Conservation (phyloP, 352 stramenopile genomes). For the Phytophthora hybrid region DNA sequence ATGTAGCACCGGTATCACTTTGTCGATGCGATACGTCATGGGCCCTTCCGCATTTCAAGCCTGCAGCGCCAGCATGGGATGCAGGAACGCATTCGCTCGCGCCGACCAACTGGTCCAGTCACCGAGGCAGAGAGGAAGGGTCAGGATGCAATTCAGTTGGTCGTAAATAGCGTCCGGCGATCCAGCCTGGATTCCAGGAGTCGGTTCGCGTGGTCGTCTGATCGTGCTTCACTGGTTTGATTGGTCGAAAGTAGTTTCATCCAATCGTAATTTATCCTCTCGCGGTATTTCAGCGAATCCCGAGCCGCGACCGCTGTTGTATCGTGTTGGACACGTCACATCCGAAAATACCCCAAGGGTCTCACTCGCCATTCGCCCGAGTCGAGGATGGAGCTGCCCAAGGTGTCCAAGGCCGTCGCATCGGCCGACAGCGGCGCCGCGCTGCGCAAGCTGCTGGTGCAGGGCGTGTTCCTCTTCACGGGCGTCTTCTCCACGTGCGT, state of each 20-base stretch:
- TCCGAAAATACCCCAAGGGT: slow-evolving; percentile 1
- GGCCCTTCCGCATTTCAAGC: neutral
- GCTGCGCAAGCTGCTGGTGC: slow-evolving; percentile 44
- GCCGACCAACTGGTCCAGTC: neutral
- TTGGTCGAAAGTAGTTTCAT: slow-evolving; percentile 7
- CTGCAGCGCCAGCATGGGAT: neutral
- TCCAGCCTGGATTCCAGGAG: too few relatives aligned
- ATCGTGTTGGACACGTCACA: slow-evolving; percentile 7
- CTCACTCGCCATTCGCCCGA: neutral
- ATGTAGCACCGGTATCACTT: neutral
- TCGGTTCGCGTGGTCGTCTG: slow-evolving; percentile 18
- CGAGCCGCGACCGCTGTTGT: neutral
- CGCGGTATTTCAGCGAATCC: neutral
- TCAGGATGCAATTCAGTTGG: slow-evolving; percentile 17
- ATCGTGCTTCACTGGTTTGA: neutral
- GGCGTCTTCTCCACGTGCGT: slow-evolving; percentile 86
- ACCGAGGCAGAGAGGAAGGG: neutral
- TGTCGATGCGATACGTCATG: neutral
- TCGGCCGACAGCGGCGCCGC: neutral
- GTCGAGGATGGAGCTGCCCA: slow-evolving; percentile 30
- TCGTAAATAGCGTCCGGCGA: slow-evolving; percentile 7
- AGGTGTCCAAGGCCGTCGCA: slow-evolving; percentile 14
- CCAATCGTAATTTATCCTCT: neutral
- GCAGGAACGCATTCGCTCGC: neutral
- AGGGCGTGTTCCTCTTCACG: slow-evolving; percentile 83